Percentiles rank a stretch among this genome's conserved stretches.
Conservation (phyloP, 352 stramenopile species). For the Stramenopiles sp. region DNA sequence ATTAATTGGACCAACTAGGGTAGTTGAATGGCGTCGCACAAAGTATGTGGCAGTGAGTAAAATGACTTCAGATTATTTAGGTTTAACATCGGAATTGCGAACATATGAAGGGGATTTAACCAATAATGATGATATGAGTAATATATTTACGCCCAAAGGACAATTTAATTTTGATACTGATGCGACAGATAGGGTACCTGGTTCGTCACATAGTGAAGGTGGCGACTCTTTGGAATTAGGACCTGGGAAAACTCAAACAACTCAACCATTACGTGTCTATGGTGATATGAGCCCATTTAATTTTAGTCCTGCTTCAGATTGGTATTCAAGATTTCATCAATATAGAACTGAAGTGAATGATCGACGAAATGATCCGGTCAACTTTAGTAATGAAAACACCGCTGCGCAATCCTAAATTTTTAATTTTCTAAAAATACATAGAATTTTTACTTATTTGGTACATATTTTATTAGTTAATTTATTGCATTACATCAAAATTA, state of each 20-base stretch:
- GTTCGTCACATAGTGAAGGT: no score
- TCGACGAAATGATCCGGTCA: constrained; percentile 2
- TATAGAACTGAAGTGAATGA: neutral
- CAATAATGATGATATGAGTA: constrained; percentile 7
- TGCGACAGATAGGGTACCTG: no score
- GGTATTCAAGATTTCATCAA: constrained; percentile 10
- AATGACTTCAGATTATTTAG: constrained; percentile 35
- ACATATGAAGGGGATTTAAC: constrained; percentile 14
- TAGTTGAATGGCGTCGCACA: constrained; percentile 44
- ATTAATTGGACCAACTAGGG: constrained; percentile 35
- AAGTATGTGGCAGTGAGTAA: constrained; percentile 66
- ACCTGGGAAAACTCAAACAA: neutral
- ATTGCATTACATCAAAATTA: no score
- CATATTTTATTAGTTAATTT: no score
- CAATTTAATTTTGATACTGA: no score
- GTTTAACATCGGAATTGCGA: constrained; percentile 1
- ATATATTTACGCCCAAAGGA: neutral
- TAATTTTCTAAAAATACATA: no score
- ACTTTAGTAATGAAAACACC: constrained; percentile 10
- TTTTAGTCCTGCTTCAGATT: constrained; percentile 5
- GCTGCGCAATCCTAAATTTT: no score
- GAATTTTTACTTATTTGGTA: no score
- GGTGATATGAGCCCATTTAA: neutral
- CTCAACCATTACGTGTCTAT: neutral
- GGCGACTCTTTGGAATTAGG: constrained; percentile 8